These are phyloP conservation scores for Termitomyces sp. DNA, from an alignment of 768 basidiomycete species.

Conservation along the genomic window DNA sequence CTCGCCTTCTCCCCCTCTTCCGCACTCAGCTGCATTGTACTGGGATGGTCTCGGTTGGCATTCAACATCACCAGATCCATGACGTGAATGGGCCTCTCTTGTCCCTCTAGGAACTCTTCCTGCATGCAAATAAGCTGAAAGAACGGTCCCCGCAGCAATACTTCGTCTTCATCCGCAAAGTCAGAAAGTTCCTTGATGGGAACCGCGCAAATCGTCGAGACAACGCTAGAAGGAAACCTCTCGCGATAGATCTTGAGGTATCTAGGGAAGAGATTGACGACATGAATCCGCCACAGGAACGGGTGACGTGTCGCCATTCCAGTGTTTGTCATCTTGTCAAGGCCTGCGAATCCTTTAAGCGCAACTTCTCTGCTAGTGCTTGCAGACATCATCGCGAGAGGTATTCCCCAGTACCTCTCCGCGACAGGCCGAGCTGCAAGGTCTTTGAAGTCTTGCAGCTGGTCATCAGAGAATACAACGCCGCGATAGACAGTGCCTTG, in stretches of 20 bases:
- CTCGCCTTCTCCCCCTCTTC: slow-evolving; percentile 15
- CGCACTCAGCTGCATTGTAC: slow-evolving; percentile 13
- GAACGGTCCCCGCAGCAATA: slow-evolving; percentile 16
- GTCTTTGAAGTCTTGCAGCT: slow-evolving; percentile 16
- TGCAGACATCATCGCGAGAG: slow-evolving; percentile 19
- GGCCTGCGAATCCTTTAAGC: slow-evolving; percentile 12
- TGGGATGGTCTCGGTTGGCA: slow-evolving; percentile 18
- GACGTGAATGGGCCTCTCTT: slow-evolving; percentile 12
- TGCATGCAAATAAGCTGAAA: slow-evolving; percentile 17
- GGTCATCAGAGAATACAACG: slow-evolving; percentile 12
- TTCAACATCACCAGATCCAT: slow-evolving; percentile 20
- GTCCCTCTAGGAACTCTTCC: slow-evolving; percentile 14
- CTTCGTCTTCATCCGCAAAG: slow-evolving; percentile 14
- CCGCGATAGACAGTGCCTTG: slow-evolving; percentile 18
- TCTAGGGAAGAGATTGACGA: slow-evolving; percentile 8
- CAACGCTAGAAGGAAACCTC: slow-evolving; percentile 15
- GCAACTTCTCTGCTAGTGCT: slow-evolving; percentile 14
- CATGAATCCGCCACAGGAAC: slow-evolving; percentile 18
- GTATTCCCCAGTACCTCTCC: slow-evolving; percentile 17
- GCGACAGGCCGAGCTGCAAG: slow-evolving; percentile 10
- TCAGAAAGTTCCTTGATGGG: slow-evolving; percentile 15
- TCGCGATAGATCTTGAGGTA: slow-evolving; percentile 13
- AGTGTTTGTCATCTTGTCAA: slow-evolving; percentile 1
- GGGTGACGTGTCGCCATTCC: slow-evolving; percentile 6
- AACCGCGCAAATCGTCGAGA: slow-evolving; percentile 18